These are phyloP conservation scores for Ambrosiella xylebori DNA, from an alignment of 2,329 filamentous ascomycete genomes.

Conservation along the genomic window DNA sequence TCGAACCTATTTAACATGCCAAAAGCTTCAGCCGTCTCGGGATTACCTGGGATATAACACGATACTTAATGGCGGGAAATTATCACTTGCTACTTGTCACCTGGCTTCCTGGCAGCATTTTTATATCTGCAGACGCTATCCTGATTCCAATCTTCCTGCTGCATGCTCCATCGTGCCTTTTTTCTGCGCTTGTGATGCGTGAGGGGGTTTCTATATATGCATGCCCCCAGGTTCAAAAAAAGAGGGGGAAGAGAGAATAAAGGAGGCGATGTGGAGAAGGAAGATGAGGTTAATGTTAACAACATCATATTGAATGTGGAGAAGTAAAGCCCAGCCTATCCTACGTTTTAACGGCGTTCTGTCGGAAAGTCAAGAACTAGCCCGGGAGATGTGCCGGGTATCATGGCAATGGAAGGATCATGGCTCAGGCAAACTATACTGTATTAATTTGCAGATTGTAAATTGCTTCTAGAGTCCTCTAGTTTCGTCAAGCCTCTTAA, in stretches of 20 bases:
- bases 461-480: no score
- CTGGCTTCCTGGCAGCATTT: not conserved
- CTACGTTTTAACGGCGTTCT: not conserved
- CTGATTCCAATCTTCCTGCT: not conserved
- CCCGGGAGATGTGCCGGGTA: not conserved
- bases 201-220: not conserved
- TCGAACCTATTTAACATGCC: no score
- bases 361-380: not conserved
- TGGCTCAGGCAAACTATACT: not conserved
- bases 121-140: not conserved
- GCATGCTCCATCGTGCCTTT: not conserved
- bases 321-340: not conserved
- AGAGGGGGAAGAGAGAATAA: constrained; percentile 5
- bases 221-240: not conserved
- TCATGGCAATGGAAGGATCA: not conserved
- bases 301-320: not conserved
- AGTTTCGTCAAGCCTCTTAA: no score
- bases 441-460: not conserved
- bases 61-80: not conserved
- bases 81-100: not conserved
- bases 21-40: no score
- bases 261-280: constrained; percentile 10
- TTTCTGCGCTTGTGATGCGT: not conserved
- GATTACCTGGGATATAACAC: no score
- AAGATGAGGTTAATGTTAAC: not conserved